Evolutionary conservation across 108 stramenopile genomes (phyloP), one percentile per base, ranked within the genome.

Genomic region (Cylindrotheca closterium): DNA sequence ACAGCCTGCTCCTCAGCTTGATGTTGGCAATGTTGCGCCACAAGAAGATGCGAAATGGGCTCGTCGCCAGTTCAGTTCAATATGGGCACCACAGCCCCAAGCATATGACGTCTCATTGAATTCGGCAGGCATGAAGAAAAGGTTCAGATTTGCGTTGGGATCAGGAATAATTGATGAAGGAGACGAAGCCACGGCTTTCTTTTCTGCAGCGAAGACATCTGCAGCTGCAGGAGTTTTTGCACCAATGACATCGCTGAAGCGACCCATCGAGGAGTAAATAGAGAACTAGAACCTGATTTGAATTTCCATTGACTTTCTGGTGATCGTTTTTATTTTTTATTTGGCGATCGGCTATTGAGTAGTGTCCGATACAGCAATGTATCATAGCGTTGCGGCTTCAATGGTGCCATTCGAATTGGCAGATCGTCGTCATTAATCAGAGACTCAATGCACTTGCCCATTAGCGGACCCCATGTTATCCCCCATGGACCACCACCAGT

Each of bases 81-180:
- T 93, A 15, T 93, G 92, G 92, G 85, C 89, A n/a, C 92, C 92
- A 7, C 89, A 90, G 56, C 92, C 92, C 25, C 66, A 77, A 24
- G 77, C 79, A 1, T 92, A 92, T 58, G 70, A 74, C 34, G 79
- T 88, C 47, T 68, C 67, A 18, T 23, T 60, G 26, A 53, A 55
- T 3, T 27, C 25, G 18, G 10, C 34, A 30, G 51, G 18, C 17
- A 7, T 47, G 32, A 17, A 17, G 1, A 25, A 17, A 24, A 32
- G 18, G 18, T 19, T 7, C 21, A 4, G 21, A 24, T 21, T n/a
- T 30, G 18, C 34, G 2, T 23, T 12, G 2, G 55, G 34, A 15
- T 32, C 32, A 49, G 60, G 60, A 46, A 67, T 79, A 0, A 84
- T 86, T 55, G 21, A 52, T 8, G 88, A 89, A 65, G 88, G 83